Percentiles rank a stretch among this genome's conserved stretches.
Evolutionary conservation across 495 filamentous ascomycete genomes (phyloP).

Genomic region (Xylona heveae): DNA sequence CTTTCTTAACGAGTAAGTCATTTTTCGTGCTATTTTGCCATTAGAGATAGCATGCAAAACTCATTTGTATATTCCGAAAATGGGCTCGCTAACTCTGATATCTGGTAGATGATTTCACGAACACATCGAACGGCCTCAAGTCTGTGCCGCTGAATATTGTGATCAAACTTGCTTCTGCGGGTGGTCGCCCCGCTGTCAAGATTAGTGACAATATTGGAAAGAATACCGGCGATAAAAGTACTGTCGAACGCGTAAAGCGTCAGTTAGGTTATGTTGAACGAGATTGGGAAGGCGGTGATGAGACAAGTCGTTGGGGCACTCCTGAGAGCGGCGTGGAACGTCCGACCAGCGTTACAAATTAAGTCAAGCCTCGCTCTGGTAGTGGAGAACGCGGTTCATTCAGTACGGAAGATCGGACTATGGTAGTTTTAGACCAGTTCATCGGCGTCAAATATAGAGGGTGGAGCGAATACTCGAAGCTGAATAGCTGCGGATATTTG

Average conservation of each 20-base stretch:
- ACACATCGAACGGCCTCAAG: slow-evolving; percentile 47
- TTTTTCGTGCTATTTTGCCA: not conserved
- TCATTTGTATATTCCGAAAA: not conserved
- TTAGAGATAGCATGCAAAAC: not conserved
- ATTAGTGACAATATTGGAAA: slow-evolving; percentile 94
- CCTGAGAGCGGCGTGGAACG: too few species aligned
- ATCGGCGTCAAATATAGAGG: too few species aligned
- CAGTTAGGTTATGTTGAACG: slow-evolving; percentile 70
- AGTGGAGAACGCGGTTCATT: too few species aligned
- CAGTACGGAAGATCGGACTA: too few species aligned
- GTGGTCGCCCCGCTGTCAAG: slow-evolving; percentile 70
- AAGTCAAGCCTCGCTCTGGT: too few species aligned
- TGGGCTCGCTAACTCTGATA: slow-evolving; percentile 1
- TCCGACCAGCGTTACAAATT: too few species aligned
- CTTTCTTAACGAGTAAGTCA: slow-evolving; percentile 65
- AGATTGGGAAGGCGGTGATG: slow-evolving; percentile 64
- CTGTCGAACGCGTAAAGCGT: slow-evolving; percentile 65
- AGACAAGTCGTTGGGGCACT: slow-evolving; percentile 62
- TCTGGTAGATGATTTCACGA: slow-evolving; percentile 50
- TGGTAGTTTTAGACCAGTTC: too few species aligned
- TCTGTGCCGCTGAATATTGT: slow-evolving; percentile 94
- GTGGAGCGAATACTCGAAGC: too few species aligned
- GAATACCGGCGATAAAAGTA: slow-evolving; percentile 71
- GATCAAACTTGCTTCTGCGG: slow-evolving; percentile 78
- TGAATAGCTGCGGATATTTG: too few species aligned